phyloP scores from a whole-genome alignment of 805 yeast species.

The Pichia occidentalis region DNA sequence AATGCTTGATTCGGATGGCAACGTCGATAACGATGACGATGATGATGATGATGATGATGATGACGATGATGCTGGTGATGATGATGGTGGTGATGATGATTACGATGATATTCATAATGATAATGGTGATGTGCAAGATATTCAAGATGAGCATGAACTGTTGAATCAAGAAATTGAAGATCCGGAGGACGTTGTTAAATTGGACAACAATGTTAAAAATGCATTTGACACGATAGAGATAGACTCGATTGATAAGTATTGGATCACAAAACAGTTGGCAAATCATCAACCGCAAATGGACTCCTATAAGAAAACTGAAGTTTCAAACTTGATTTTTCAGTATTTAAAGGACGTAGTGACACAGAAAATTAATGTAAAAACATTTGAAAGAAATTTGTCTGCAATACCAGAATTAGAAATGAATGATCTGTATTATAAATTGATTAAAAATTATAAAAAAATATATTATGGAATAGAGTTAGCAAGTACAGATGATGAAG shows the following conservation, averaged over 20 bases:
- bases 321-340: constrained; percentile 35
- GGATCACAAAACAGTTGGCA: constrained; percentile 48
- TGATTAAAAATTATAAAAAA: constrained; percentile 38
- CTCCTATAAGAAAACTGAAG: constrained; percentile 30
- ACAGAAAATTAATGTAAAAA: constrained; percentile 31
- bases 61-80: constrained; percentile 27
- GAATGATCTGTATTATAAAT: constrained; percentile 39
- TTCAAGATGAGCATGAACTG: constrained; percentile 24
- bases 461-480: constrained; percentile 28
- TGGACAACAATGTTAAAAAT: constrained; percentile 13
- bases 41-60: constrained; percentile 29
- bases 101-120: constrained; percentile 19
- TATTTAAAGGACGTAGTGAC: constrained; percentile 31
- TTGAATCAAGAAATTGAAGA: constrained; percentile 24
- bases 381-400: constrained; percentile 48
- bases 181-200: constrained; percentile 16
- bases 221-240: constrained; percentile 14
- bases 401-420: constrained; percentile 47
- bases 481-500: constrained; percentile 17
- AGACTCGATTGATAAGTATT: constrained; percentile 33
- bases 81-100: constrained; percentile 26
- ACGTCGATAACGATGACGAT: constrained; percentile 26
- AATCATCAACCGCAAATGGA: constrained; percentile 30
- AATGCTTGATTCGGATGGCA: constrained; percentile 38
- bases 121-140: constrained; percentile 11